Percentiles rank a stretch among this genome's conserved stretches.
Evolutionary conservation across 495 filamentous ascomycete genomes (phyloP).

Genomic region (Neurospora sp.): DNA sequence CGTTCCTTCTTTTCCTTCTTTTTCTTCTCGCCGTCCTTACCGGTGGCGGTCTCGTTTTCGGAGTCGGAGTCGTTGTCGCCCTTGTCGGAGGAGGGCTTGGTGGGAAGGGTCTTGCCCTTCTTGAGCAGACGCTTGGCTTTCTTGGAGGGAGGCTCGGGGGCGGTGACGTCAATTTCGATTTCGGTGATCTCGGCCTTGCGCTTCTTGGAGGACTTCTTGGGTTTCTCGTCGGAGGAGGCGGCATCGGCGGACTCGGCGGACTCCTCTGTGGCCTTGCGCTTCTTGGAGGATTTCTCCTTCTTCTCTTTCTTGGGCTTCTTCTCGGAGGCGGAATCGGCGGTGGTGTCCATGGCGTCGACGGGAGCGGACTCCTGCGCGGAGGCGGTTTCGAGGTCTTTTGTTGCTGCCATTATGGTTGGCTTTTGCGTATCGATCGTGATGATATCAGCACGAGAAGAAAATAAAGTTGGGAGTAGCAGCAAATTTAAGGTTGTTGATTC

Average conservation of each 20-base stretch:
- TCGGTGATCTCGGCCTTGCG: conserved; percentile 66
- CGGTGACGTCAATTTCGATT: conserved; percentile 78
- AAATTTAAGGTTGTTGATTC: neutral
- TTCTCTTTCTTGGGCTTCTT: neutral
- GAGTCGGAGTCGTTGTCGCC: conserved; percentile 19
- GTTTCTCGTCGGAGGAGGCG: conserved; percentile 43
- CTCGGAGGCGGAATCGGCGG: neutral
- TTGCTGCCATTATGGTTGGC: conserved; percentile 1
- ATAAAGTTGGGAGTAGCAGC: neutral
- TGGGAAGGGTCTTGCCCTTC: conserved; percentile 51
- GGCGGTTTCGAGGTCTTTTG: conserved; percentile 6
- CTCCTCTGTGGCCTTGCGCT: neutral
- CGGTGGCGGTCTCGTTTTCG: conserved; percentile 11
- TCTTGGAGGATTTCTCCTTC: neutral
- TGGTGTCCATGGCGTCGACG: neutral
- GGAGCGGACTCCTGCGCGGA: neutral
- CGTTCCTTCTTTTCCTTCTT: conserved; percentile 47
- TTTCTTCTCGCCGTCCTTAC: conserved; percentile 16
- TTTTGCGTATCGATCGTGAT: neutral
- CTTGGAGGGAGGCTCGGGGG: conserved; percentile 89
- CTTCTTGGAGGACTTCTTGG: conserved; percentile 54
- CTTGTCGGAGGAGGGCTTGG: conserved; percentile 29
- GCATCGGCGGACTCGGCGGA: neutral
- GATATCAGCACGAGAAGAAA: neutral
- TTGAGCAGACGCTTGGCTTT: conserved; percentile 75